phyloP scores from a whole-genome alignment of 257 asterid species.

The Solanum habrochaites region DNA sequence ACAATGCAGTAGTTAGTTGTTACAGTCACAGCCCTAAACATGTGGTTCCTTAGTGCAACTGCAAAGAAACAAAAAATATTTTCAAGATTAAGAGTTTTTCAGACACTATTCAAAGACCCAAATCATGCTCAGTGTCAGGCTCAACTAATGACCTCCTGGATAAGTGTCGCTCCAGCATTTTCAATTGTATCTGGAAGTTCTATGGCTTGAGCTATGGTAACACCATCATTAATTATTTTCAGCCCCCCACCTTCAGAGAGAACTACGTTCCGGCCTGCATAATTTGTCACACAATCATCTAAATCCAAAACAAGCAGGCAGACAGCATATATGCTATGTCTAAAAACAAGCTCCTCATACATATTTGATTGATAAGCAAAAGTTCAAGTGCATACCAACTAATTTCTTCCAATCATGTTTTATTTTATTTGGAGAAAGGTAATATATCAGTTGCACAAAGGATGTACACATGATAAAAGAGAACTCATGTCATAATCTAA shows the following conservation, averaged over 20 bases:
- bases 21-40: slow-evolving; percentile 83
- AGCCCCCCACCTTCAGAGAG: slow-evolving; percentile 53
- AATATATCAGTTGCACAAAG: not conserved
- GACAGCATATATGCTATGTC: not conserved
- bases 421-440: not conserved
- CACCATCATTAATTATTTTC: slow-evolving; percentile 89
- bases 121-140: not conserved
- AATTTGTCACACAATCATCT: not conserved
- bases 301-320: not conserved
- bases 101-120: not conserved
- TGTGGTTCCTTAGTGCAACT: slow-evolving; percentile 82
- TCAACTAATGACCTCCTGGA: slow-evolving; percentile 55
- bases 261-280: slow-evolving; percentile 76
- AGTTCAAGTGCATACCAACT: not conserved
- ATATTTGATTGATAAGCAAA: not conserved
- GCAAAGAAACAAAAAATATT: not conserved
- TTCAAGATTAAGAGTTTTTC: not conserved
- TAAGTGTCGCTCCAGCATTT: slow-evolving; percentile 68
- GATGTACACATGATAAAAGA: not conserved
- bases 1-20: slow-evolving; percentile 91
- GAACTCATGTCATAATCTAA: not conserved
- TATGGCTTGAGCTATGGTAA: slow-evolving; percentile 81
- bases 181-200: slow-evolving; percentile 89
- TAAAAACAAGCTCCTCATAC: not conserved
- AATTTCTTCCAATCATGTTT: not conserved